Evolutionary conservation across 2,329 filamentous ascomycete genomes (phyloP), one percentile per base, ranked within the genome.

Genomic region (Tolypocladium inflatum): DNA sequence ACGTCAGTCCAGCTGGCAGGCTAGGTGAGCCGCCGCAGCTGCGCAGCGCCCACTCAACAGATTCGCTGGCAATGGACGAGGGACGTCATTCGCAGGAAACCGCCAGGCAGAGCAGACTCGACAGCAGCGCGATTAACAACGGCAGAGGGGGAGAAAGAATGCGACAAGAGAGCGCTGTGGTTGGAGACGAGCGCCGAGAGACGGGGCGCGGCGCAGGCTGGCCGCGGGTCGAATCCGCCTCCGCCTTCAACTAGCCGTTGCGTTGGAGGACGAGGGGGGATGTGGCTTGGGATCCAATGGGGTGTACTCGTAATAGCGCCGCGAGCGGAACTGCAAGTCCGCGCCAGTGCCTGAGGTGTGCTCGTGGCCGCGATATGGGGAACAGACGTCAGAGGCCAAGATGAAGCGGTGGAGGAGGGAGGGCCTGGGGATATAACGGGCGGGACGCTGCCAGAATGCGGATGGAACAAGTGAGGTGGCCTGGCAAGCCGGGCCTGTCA

Each of bases 31-130:
- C 67, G 68, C 66, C 48, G 62, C 65, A 64, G 71, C 67, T 68
- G 70, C 67, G 69, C 69, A 68, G 65, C 69, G 68, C 67, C 67
- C 66, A 69, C 66, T 72, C 63, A 67, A 61, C 61, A 63, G 64
- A 58, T 59, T 64, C 61, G 63, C 61, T 62, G 61, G 63, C 64
- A 65, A 66, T 63, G 63, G 62, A 42, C 54, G 54, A 55, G 58
- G 58, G 52, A 39, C 43, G 26, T 56, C 57, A 59, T 59, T 42
- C 57, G 57, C 41, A 21, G 54, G 23, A 17, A 7, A 30, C 19
- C 13, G 56, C 39, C 26, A 42, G 26, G 39, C 38, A 33, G 23
- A 15, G 23, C 19, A 41, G 37, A 41, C 37, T n/a, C 17, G 39
- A 33, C 7, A 33, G 38, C 38, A 19, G 53, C 53, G 38, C 38